Base-by-base conservation (phyloP, 371 early-diverging fungal species). In the Mucor lusitanicus region DNA sequence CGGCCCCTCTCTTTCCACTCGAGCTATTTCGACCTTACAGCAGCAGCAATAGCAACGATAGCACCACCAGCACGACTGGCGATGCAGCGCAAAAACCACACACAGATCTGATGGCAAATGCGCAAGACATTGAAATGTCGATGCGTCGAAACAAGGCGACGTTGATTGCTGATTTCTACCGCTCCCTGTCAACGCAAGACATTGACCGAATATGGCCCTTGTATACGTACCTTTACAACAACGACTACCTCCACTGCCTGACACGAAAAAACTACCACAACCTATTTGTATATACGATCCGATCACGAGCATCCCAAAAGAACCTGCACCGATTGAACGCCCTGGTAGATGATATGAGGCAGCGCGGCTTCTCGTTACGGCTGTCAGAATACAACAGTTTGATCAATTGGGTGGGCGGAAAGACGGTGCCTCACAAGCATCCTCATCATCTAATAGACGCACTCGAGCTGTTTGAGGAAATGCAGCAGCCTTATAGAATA, bases 121-220 rank as follows among this genome's bases (percentile, higher is more conserved):
- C 25, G 4, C 50, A 50, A 12, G 50, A 50, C n/a, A 50, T 25
- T 3, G 50, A 50, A 1, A 3, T 50, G 23, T 21, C 50, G 21
- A 37, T 23, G 28, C 35, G 37, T 21, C 61, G 48, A 40, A 72
- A 59, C 53, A 78, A 73, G 61, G 59, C 71, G 25, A 28, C 57
- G 0, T 37, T 72, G n/a, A 44, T 81, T 19, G 76, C 80, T 6
- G 68, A 77, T 55, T 78, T 84, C 39, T 70, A 84, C 39, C 69
- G 72, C 57, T 65, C 70, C 4, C 61, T 84, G 33, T 68, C 77
- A 7, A 79, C 84, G 6, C 78, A 81, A 58, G 77, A 81, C 57
- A 72, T 84, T 33, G 81, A 80, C 28, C 68, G 53, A 19, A 76
- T 84, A n/a, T 84, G 84, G 84, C 81, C 84, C n/a, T 19, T 76